Evolutionary conservation across 345 rosid species (phyloP), one percentile per base, ranked within the genome.

Genomic region (Corymbia maculata): DNA sequence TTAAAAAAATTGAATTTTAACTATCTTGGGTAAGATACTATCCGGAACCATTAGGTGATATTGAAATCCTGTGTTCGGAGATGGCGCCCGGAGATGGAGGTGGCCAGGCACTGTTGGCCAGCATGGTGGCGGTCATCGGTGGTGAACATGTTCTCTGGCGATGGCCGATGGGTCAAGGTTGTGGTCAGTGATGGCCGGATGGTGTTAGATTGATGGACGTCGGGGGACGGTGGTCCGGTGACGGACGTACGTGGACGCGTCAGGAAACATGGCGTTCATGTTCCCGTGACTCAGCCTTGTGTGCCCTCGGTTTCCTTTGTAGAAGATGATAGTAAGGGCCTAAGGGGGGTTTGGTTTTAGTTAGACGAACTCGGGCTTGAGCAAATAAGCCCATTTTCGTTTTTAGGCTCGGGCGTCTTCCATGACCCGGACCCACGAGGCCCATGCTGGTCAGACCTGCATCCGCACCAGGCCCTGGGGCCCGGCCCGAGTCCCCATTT

Each of bases 41-140:
- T 55, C 13, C 0, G 6, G 61, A 55, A 55, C 26, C 61, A 22
- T 55, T 55, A 4, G 61, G 28, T 55, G 61, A 22, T 55, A 55
- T 0, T 55, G 0, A 22, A 55, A 55, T 55, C 61, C 19, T 8
- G 26, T 21, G 61, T 55, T 55, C 11, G 5, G 11, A 55, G 21
- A 55, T 0, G 5, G 2, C 61, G 61, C 61, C 22, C 1, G 0
- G 28, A 55, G 6, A 55, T 22, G 61, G 28, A 22, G 28, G 61
- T 55, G 61, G 28, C 28, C 0, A 55, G 28, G 12, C 21, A 9
- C 21, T 55, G 2, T 26, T 55, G 28, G 61, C 61, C 12, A 55
- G 61, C 28, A 9, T 22, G 61, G 61, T 22, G 61, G 61, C 22
- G 28, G 28, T 55, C 61, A 55, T 22, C 61, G 11, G 28, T 21